Conservation (phyloP, 2,329 filamentous ascomycete genomes). For the Neopestalotiopsis clavispora region DNA sequence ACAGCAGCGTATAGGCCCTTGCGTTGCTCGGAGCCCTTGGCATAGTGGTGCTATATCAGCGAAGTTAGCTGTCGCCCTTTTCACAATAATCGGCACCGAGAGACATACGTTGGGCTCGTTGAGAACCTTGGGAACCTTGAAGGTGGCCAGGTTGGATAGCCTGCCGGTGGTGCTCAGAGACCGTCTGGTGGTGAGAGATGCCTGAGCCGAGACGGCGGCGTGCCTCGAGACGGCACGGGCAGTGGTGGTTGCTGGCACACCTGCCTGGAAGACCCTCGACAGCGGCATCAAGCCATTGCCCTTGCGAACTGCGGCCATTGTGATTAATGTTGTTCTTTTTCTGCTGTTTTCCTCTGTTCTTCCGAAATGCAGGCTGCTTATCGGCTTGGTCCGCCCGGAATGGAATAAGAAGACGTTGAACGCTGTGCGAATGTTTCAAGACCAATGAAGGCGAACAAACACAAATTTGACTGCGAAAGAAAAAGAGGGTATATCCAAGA, state of each 20-base stretch:
- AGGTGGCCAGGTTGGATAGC: constrained; percentile 72
- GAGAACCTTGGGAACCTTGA: constrained; percentile 83
- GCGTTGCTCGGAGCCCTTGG: constrained; percentile 80
- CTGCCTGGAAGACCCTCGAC: constrained; percentile 27
- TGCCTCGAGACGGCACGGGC: not conserved
- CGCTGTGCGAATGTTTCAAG: not conserved
- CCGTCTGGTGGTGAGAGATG: constrained; percentile 22
- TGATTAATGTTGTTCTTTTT: not conserved
- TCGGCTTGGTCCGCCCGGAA: not conserved
- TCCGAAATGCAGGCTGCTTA: not conserved
- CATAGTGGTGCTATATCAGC: constrained; percentile 77
- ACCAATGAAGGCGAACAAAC: not conserved
- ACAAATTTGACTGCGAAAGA: not conserved
- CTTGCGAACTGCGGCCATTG: constrained; percentile 29
- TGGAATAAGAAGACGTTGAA: not conserved
- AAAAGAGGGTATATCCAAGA: not conserved
- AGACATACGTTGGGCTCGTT: constrained; percentile 93
- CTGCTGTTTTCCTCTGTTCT: not conserved
- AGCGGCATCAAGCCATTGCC: constrained; percentile 25
- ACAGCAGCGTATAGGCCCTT: constrained; percentile 77
- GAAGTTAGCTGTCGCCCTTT: too few species aligned
- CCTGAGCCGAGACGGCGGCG: constrained; percentile 19
- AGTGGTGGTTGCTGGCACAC: constrained; percentile 6
- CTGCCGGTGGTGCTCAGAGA: constrained; percentile 37
- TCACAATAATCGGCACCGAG: not conserved